Conservation (phyloP, 2,329 filamentous ascomycete species). For the Exserohilum turcica region DNA sequence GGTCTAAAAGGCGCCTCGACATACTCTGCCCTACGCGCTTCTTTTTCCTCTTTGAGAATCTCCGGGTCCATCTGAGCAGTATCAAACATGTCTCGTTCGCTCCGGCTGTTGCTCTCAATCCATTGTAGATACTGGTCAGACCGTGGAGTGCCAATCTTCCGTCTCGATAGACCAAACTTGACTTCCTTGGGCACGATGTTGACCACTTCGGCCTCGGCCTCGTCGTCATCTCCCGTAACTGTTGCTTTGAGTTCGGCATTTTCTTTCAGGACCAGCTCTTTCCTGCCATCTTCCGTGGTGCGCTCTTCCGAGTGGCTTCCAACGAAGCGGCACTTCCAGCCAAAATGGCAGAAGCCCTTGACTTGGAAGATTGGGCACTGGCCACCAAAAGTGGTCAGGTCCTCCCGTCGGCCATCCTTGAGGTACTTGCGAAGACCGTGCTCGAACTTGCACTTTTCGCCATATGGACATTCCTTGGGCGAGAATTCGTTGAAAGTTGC, state of each 20-base stretch:
- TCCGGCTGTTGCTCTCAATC: slow-evolving; percentile 68
- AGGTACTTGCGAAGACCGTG: slow-evolving; percentile 89
- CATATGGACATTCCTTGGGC: slow-evolving; percentile 73
- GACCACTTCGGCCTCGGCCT: slow-evolving; percentile 65
- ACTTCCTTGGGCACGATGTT: slow-evolving; percentile 73
- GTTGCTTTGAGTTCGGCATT: slow-evolving; percentile 56
- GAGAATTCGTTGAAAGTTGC: slow-evolving; percentile 79
- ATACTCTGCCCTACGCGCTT: slow-evolving; percentile 79
- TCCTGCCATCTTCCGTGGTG: slow-evolving; percentile 76
- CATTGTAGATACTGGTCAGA: slow-evolving; percentile 78
- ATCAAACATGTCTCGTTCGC: slow-evolving; percentile 42
- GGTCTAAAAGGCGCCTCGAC: slow-evolving; percentile 85
- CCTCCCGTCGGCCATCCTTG: slow-evolving; percentile 76
- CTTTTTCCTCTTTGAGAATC: slow-evolving; percentile 36
- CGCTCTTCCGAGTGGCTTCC: slow-evolving; percentile 84
- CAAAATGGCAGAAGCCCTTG: slow-evolving; percentile 76
- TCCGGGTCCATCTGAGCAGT: slow-evolving; percentile 43
- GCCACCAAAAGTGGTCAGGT: slow-evolving; percentile 76
- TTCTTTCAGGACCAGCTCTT: slow-evolving; percentile 76
- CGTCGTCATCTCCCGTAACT: slow-evolving; percentile 49
- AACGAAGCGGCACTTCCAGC: slow-evolving; percentile 95
- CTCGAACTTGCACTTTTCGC: slow-evolving; percentile 77
- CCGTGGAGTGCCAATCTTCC: slow-evolving; percentile 70
- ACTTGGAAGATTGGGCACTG: slow-evolving; percentile 81
- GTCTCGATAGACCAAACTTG: slow-evolving; percentile 77